phyloP scores from a whole-genome alignment of 345 rosid genomes.

The Gossypium ekmanianum region DNA sequence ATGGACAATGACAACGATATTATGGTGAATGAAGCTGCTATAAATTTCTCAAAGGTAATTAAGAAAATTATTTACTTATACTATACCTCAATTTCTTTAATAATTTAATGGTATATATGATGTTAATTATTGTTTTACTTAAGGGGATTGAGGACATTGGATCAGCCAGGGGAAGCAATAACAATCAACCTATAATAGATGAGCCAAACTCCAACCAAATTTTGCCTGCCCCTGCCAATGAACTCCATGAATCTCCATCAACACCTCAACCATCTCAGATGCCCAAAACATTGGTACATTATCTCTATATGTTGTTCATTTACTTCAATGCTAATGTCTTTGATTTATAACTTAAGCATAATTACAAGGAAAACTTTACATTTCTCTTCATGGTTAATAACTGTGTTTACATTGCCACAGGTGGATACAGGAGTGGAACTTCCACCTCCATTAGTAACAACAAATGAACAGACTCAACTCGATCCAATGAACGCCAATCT shows the following conservation, averaged over 20 bases:
- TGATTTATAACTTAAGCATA: too few relatives aligned
- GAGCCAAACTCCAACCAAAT: not conserved
- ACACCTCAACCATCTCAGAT: too few relatives aligned
- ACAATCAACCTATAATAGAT: not conserved
- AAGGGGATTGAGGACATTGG: too few relatives aligned
- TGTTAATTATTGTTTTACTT: not conserved
- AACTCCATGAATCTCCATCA: not conserved
- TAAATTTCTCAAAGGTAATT: conserved; percentile 5
- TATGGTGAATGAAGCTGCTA: not conserved
- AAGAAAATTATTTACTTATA: not conserved
- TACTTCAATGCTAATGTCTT: too few relatives aligned
- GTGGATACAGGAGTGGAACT: not conserved
- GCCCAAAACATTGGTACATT: conserved; percentile 4
- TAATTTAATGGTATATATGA: not conserved
- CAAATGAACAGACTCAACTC: not conserved
- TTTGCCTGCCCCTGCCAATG: not conserved
- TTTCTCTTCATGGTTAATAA: not conserved
- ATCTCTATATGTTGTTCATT: not conserved
- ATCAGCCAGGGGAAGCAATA: too few relatives aligned
- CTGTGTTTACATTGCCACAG: not conserved
- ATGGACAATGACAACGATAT: not conserved
- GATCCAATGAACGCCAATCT: not conserved
- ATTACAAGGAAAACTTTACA: not conserved
- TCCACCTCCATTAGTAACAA: not conserved
- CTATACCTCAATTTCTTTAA: not conserved